phyloP scores from a whole-genome alignment of 2,329 filamentous ascomycete species.

The Tolypocladium guangdongense region DNA sequence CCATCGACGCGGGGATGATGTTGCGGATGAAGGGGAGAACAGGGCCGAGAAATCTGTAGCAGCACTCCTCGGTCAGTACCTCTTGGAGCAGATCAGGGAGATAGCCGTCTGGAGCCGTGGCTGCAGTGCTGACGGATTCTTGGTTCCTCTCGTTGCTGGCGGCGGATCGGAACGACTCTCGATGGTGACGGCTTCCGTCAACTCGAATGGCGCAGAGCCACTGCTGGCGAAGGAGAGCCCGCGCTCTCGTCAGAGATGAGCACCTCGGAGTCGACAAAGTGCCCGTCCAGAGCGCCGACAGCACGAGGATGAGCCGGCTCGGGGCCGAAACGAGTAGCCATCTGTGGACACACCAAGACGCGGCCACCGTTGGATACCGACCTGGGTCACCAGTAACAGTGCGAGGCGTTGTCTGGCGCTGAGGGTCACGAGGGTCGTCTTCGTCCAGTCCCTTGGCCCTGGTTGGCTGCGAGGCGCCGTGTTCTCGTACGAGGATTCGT shows the following conservation, averaged over 20 bases:
- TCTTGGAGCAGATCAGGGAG: slow-evolving; percentile 13
- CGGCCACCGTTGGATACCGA: slow-evolving; percentile 5
- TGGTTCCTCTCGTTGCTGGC: slow-evolving; percentile 6
- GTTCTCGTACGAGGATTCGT: neutral
- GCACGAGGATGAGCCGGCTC: slow-evolving; percentile 2
- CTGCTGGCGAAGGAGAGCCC: slow-evolving; percentile 16
- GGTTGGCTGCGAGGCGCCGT: neutral
- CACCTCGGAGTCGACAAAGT: slow-evolving; percentile 10
- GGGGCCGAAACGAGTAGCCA: neutral
- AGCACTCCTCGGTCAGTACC: slow-evolving; percentile 19
- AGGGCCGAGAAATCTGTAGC: slow-evolving; percentile 29
- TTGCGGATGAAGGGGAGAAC: slow-evolving; percentile 26
- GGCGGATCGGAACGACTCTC: slow-evolving; percentile 10
- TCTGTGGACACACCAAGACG: slow-evolving; percentile 1
- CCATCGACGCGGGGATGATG: slow-evolving; percentile 28
- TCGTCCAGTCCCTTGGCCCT: neutral
- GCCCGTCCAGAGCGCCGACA: slow-evolving; percentile 1
- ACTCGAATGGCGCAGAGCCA: slow-evolving; percentile 1
- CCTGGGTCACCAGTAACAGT: slow-evolving; percentile 8
- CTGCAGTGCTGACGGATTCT: slow-evolving; percentile 9
- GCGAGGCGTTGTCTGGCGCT: slow-evolving; percentile 3
- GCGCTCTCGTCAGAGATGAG: slow-evolving; percentile 16
- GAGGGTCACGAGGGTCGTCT: neutral
- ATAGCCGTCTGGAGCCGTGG: slow-evolving; percentile 7
- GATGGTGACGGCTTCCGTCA: neutral